Percentiles rank a stretch among this genome's conserved stretches.
These are phyloP conservation scores for Auriscalpium orientale DNA, from an alignment of 768 basidiomycete genomes.

Conservation along the genomic window DNA sequence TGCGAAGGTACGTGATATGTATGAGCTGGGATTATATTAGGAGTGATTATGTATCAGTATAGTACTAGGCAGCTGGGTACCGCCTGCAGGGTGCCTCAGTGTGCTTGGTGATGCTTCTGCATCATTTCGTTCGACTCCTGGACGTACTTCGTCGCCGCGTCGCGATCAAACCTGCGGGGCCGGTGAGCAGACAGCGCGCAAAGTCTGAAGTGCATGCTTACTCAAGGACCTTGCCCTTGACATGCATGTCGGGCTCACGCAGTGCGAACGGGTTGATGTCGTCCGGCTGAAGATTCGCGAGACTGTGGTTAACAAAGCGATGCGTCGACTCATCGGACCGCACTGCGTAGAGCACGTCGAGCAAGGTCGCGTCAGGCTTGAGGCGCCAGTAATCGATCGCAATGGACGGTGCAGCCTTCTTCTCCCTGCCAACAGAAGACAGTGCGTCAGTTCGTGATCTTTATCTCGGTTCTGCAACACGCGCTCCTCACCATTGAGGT, in stretches of 20 bases:
- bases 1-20: no score
- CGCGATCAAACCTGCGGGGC: slow-evolving; percentile 5
- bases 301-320: slow-evolving; percentile 91
- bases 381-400: slow-evolving; percentile 96
- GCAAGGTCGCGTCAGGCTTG: slow-evolving; percentile 57
- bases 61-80: no score
- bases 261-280: slow-evolving; percentile 91
- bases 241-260: slow-evolving; percentile 79
- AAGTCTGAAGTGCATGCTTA: slow-evolving; percentile 20
- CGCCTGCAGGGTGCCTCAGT: no score
- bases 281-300: slow-evolving; percentile 73
- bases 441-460: background rate
- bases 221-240: slow-evolving; percentile 73
- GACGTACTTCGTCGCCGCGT: slow-evolving; percentile 9
- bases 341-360: slow-evolving; percentile 88
- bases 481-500: slow-evolving; percentile 58
- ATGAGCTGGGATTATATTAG: no score
- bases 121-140: slow-evolving; percentile 4
- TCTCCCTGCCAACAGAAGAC: slow-evolving; percentile 35
- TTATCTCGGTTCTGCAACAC: background rate
- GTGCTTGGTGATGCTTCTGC: background rate
- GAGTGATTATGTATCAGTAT: no score
- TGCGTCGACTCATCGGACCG: slow-evolving; percentile 92
- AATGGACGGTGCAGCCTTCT: slow-evolving; percentile 74
- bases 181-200: background rate